Evolutionary conservation across 2,329 filamentous ascomycete species (phyloP), one percentile per base, ranked within the genome.

Genomic region (Scedosporium apiospermum): DNA sequence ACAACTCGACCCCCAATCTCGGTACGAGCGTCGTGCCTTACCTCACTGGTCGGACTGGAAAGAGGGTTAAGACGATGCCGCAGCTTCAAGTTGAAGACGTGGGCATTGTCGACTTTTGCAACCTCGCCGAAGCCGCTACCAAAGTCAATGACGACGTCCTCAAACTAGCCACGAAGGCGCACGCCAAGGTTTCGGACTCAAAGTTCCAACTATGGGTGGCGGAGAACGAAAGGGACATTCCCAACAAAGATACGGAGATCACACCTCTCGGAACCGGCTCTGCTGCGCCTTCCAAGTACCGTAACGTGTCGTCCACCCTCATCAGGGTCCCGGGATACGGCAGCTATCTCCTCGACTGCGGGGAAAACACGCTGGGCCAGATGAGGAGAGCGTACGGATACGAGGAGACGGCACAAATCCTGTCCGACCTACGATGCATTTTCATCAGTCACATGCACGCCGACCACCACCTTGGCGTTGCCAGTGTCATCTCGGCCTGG

Each of bases 391-490:
- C 90, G 0, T 93, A 89, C 69, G 80, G 82, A 5, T 77, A 80
- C 0, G 80, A 85, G 4, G 82, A 90, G 66, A 77, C 93, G 3
- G 78, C 78, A 30, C 80, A 87, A n/a, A 80, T 96, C 12, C 78
- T 99, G n/a, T 82, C 79, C 64, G 87, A 96, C 65, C 79, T 99
- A 53, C 88, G 87, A 62, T 84, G 86, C 67, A 88, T 99, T 65
- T 96, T 91, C 86, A 95, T 99, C 75, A 96, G 91, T 73, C 95
- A 99, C 76, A 79, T 96, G 65, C 95, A 99, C 74, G 95, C 95
- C 4, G 95, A 99, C 75, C 95, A 99, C 75, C 95, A 98, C 71
- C 82, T 99, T 21, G 95, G 95, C 30, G 90, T 87, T 1, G 81
- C 85, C n/a, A 84, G 87, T 5, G 78, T 98, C n/a, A 85, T 98